Evolutionary conservation across 1,284 basidiomycete genomes (phyloP).

Genomic region (Meripilus lineatus): DNA sequence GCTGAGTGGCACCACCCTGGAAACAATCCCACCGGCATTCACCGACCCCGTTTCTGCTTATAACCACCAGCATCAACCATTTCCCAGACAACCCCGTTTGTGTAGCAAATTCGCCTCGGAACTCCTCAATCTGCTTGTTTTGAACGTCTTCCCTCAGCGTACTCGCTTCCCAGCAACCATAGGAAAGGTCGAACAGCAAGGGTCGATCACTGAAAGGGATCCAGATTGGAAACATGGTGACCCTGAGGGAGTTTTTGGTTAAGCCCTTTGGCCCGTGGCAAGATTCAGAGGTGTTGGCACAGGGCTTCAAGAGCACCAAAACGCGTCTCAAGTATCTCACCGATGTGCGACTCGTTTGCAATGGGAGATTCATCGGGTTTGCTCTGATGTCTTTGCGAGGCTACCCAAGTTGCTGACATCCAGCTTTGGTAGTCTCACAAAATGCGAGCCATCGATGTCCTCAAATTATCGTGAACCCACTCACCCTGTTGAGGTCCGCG

Average conservation of each 20-base stretch:
- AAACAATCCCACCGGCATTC: no score
- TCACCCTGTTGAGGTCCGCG: not conserved
- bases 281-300: not conserved
- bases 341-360: not conserved
- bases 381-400: not conserved
- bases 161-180: no score
- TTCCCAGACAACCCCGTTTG: no score
- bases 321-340: not conserved
- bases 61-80: no score
- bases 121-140: no score
- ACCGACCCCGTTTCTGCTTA: no score
- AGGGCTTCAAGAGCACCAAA: not conserved
- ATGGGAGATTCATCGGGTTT: not conserved
- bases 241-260: not conserved
- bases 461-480: not conserved
- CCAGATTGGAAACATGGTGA: no score
- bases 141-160: no score
- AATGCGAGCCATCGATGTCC: not conserved
- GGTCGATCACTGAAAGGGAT: no score
- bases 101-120: no score
- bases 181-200: no score
- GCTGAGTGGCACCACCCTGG: no score
- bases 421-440: not conserved
- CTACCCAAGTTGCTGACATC: not conserved
- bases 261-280: not conserved